Evolutionary conservation across 805 yeast genomes (phyloP), one percentile per base, ranked within the genome.

Genomic region (Starmerella vaccinii): DNA sequence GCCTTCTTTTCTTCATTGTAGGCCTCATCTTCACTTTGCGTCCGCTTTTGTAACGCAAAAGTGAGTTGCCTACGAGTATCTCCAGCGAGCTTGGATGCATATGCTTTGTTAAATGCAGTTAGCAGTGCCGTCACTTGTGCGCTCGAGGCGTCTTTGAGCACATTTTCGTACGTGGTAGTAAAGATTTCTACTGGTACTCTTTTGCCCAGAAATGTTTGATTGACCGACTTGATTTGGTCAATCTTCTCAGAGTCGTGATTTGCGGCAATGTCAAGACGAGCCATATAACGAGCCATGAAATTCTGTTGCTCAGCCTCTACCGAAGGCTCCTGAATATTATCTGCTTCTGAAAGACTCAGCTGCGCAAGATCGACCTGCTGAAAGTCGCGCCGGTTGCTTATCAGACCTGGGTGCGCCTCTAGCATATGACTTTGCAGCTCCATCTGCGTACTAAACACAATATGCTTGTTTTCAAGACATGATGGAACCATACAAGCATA

Each of bases 391-490:
- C 72, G 72, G 24, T 67, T 70, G 13, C 77, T 79, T 39, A 73
- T 68, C 2, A 81, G 57, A 5, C 76, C 76, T 2, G 84, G 79
- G 65, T 92, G 99, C 59, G 83, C 90, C 56, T 79, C 77, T 43
- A 87, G 67, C 80, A 87, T 81, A 66, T 92, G 98, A 1, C 94
- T 89, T 49, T 84, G 82, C 49, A 92, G 71, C 58, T 88, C 97
- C 49, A 88, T 66, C 48, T 84, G 92, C 55, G 87, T 90, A 21
- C 81, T 76, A 63, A 92, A 92, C 1, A 90, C 98, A 21, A 92
- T 92, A 68, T 92, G 90, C 63, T 85, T 84, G 65, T 84, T 80
- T 50, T 89, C 97, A 44, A 89, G 66, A 68, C 99, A 92, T 12
- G 75, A 61, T 44, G 77, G 84, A 18, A 84, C 82, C 29, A 75